Evolutionary conservation across 495 filamentous ascomycete genomes (phyloP), one percentile per base, ranked within the genome.

Genomic region (Neurospora tetrasperma): DNA sequence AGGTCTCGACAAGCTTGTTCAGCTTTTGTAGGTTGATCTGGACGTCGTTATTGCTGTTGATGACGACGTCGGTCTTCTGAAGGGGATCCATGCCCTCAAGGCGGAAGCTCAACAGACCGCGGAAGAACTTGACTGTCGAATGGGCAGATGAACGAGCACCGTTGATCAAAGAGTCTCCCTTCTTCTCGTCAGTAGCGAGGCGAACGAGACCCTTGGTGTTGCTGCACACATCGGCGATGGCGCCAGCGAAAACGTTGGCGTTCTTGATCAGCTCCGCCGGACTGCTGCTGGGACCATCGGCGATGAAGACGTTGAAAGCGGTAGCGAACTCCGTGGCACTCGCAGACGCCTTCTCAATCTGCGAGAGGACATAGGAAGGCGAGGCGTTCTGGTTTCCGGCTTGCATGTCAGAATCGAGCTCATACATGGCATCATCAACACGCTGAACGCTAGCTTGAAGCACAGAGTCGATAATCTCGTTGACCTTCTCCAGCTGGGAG

Each of bases 301-400:
- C 94, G 74, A 99, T 96, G 82, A 94, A 98, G 79, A 95, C 94
- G 84, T 97, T 98, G 87, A 98, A 98, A 0, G 96, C 90, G 4
- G 95, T 98, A 0, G 95, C 94, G 79, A 99, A 99, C 77, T 98
- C 96, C 71, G 93, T 98, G 5, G 95, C 93, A 72, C 89, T 97
- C 16, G 93, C 88, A n/a, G 93, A 93, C 1, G 96, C 96, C 83
- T 98, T 99, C 80, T 99, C 96, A 69, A 97, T 93, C 80, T 98
- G 96, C 2, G 95, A 98, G 23, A 98, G 86, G 27, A 99, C 94
- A 79, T 97, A 98, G 2, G 94, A 88, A n/a, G 96, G 93, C 38
- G 94, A 96, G 3, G 96, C 96, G 76, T 94, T 98, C 84, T 98
- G 95, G 83, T 99, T 99, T 77, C 96, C 96, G 59, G 96, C 96